Evolutionary conservation across 495 filamentous ascomycete species (phyloP).

Genomic region (Daldinia concentrica): DNA sequence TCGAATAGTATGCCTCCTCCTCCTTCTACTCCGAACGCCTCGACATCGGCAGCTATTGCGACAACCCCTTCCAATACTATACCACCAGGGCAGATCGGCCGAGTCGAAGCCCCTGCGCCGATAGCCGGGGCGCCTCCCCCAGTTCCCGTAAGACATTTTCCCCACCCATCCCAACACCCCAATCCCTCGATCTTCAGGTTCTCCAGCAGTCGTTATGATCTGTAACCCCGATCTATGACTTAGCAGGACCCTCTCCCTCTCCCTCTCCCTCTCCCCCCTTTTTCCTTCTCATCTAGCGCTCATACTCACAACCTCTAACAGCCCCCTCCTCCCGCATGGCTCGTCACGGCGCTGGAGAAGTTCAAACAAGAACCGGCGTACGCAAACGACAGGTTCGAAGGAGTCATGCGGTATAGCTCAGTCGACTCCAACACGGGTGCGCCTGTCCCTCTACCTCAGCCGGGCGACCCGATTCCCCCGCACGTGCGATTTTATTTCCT

Average conservation of each 20-base stretch:
- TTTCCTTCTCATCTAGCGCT: constrained; percentile 14
- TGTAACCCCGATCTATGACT: constrained; percentile 37
- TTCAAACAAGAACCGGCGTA: constrained; percentile 65
- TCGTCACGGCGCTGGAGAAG: constrained; percentile 68
- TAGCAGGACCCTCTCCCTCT: constrained; percentile 21
- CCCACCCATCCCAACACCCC: constrained; percentile 31
- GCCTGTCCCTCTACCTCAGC: constrained; percentile 58
- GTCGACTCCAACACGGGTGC: constrained; percentile 72
- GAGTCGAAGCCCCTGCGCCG: constrained; percentile 70
- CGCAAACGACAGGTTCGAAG: constrained; percentile 83
- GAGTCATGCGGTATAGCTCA: constrained; percentile 83
- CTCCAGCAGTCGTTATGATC: constrained; percentile 47
- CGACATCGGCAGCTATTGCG: constrained; percentile 47
- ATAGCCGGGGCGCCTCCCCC: constrained; percentile 61
- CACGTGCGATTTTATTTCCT: constrained; percentile 77
- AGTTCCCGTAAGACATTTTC: constrained; percentile 62
- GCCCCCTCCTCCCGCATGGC: constrained; percentile 85
- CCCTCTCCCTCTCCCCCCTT: neutral
- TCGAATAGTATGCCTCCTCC: constrained; percentile 69
- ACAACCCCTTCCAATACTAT: constrained; percentile 47
- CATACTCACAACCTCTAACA: constrained; percentile 52
- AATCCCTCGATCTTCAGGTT: constrained; percentile 37
- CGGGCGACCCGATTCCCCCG: constrained; percentile 57
- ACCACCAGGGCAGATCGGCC: constrained; percentile 66
- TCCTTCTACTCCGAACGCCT: constrained; percentile 57